A percentile compares a stretch with the other conserved stretches of the same genome.
Conservation (phyloP, 2,329 filamentous ascomycete species). For the Pseudopithomyces maydicus region DNA sequence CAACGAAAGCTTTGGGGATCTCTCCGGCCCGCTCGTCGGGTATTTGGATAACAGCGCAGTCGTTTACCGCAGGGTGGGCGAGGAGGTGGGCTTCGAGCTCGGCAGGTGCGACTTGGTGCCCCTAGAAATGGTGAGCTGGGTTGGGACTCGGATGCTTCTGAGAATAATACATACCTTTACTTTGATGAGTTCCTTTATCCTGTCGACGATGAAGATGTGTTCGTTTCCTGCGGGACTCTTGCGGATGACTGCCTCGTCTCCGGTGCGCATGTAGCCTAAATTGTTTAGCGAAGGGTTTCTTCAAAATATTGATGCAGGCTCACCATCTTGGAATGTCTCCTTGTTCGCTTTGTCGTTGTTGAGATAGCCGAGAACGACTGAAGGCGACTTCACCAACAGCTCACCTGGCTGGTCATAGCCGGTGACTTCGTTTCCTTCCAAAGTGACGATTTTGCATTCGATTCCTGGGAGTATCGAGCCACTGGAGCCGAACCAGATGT, state of each 20-base stretch:
- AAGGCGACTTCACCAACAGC: slow-evolving; percentile 76
- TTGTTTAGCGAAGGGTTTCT: neutral
- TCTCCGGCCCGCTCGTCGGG: slow-evolving; percentile 67
- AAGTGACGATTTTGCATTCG: slow-evolving; percentile 68
- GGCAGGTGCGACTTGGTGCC: slow-evolving; percentile 80
- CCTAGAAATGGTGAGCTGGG: slow-evolving; percentile 53
- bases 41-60: slow-evolving; percentile 78
- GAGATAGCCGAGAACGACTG: slow-evolving; percentile 80
- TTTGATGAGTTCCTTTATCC: slow-evolving; percentile 79
- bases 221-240: slow-evolving; percentile 69
- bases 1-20: slow-evolving; percentile 67
- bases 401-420: slow-evolving; percentile 78
- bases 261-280: slow-evolving; percentile 75
- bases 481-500: slow-evolving; percentile 73
- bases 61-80: slow-evolving; percentile 73
- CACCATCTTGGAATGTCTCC: slow-evolving; percentile 74
- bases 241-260: slow-evolving; percentile 78
- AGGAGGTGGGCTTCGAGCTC: slow-evolving; percentile 83
- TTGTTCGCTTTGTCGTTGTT: slow-evolving; percentile 83
- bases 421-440: slow-evolving; percentile 72
- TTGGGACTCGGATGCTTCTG: neutral
- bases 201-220: slow-evolving; percentile 84
- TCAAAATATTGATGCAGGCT: neutral
- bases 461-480: slow-evolving; percentile 71
- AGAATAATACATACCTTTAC: slow-evolving; percentile 65